Percentiles rank a stretch among this genome's conserved stretches.
phyloP scores from a whole-genome alignment of 2,329 filamentous ascomycete genomes.

The Verticillium klebahnii region DNA sequence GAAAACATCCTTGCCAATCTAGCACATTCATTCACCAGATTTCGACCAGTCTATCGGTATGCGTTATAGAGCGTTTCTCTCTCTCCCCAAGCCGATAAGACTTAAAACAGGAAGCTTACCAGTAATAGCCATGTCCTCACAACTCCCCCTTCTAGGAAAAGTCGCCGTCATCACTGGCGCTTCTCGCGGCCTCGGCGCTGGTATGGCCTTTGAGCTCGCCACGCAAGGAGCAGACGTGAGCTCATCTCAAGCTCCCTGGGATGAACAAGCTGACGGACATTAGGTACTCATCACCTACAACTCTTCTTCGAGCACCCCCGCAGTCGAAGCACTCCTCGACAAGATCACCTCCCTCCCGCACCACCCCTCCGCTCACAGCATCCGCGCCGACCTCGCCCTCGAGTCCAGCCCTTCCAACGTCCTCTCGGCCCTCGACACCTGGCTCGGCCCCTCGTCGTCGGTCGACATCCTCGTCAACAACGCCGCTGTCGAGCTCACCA shows the following conservation, averaged over 20 bases:
- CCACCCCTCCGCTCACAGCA: slow-evolving; percentile 5
- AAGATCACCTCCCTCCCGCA: slow-evolving; percentile 10
- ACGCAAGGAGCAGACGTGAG: slow-evolving; percentile 16
- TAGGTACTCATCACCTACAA: slow-evolving; percentile 16
- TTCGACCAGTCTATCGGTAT: no score
- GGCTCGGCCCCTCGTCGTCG: slow-evolving; percentile 8
- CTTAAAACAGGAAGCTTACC: no score
- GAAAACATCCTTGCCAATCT: no score
- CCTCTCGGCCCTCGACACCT: slow-evolving; percentile 24
- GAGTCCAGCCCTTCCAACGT: slow-evolving; percentile 19
- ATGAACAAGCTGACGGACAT: neutral
- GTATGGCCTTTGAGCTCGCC: slow-evolving; percentile 17
- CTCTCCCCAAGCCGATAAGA: no score
- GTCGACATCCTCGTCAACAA: slow-evolving; percentile 34
- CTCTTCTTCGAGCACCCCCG: slow-evolving; percentile 10
- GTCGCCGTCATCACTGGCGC: slow-evolving; percentile 18
- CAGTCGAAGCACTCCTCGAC: slow-evolving; percentile 7
- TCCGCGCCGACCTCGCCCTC: slow-evolving; percentile 17
- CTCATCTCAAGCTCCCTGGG: neutral
- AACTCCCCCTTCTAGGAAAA: slow-evolving; percentile 10
- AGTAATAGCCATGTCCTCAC: no score
- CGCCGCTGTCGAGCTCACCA: slow-evolving; percentile 29
- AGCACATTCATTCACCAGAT: no score
- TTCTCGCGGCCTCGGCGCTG: slow-evolving; percentile 17
- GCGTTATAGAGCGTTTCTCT: no score